Evolutionary conservation across 371 early-diverging fungal species (phyloP), one percentile per base, ranked within the genome.

Genomic region (Mucor piriformis): DNA sequence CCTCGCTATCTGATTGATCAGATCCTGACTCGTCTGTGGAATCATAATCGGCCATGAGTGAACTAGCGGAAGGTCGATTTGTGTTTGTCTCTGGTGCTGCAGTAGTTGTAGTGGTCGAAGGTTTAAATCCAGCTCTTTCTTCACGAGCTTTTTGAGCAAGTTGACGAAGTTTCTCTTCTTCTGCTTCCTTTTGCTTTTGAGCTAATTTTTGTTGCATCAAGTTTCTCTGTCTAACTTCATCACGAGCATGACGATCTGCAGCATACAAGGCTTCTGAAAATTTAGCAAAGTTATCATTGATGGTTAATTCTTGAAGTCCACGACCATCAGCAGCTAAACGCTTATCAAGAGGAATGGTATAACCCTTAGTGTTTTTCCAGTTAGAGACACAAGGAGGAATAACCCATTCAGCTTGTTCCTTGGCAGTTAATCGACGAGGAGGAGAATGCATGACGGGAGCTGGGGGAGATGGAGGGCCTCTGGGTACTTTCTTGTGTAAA

Each of bases 341-440:
- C 79, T 98, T 98, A 73, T 99, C 98, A 40, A 99, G 80, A 10
- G 99, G 95, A 60, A 99, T 96, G 18, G 97, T 97, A 70, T 93
- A 98, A 52, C 99, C 99, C 70, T 97, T 96, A 50, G 95, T 92
- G 78, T 99, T 99, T 81, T 97, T 99, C 98, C 98, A 99, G 76
- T 96, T 97, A 59, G 94, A 93, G 40, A 99, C 95, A 65, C 94
- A 95, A 16, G 98, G 97, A 29, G 99, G 99, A 57, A 99, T 94
- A 11, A 90, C 82, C 99, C 99, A 98, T 52, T 92, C 92, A 47
- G 87, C 85, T 70, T 95, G 95, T 78, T 97, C 97, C 67, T 97
- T 92, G 6, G 93, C 94, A 3, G 95, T 89, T 18, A 95, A 83
- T 72, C 94, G 96, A 29, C 97, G 91, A 16, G 98, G 95, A 38